Percentiles rank a stretch among this genome's conserved stretches.
These are phyloP conservation scores for Vanrija sp. DNA, from an alignment of 1,284 basidiomycete genomes.

Conservation along the genomic window DNA sequence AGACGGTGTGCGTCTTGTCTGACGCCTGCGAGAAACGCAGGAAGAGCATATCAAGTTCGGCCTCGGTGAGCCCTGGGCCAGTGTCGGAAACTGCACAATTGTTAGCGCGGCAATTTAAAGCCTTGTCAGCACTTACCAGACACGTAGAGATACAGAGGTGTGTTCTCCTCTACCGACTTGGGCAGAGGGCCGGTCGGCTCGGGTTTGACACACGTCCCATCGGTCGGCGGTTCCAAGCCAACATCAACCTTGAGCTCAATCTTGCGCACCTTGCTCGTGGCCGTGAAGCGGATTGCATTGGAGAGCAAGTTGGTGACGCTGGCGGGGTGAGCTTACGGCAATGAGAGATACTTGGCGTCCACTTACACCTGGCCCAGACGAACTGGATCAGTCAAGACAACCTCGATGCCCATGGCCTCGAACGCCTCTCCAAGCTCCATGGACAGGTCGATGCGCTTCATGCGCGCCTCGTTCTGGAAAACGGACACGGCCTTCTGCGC, in stretches of 20 bases:
- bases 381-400: slow-evolving; percentile 26
- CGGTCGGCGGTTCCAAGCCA: slow-evolving; percentile 1
- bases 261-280: slow-evolving; percentile 1
- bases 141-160: slow-evolving; percentile 17
- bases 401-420: slow-evolving; percentile 4
- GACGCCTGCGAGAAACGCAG: slow-evolving; percentile 30
- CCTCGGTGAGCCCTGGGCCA: slow-evolving; percentile 26
- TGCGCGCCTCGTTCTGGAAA: slow-evolving; percentile 42
- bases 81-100: slow-evolving; percentile 18
- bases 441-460: slow-evolving; percentile 29
- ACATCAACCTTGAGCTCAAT: slow-evolving; percentile 11
- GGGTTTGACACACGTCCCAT: slow-evolving; percentile 18
- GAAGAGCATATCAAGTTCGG: slow-evolving; percentile 26
- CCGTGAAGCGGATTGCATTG: slow-evolving; percentile 27
- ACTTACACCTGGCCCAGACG: slow-evolving; percentile 25
- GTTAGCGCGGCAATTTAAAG: background rate
- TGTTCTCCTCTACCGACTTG: background rate
- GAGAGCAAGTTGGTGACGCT: slow-evolving; percentile 28
- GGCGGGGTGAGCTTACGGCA: background rate
- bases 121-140: background rate
- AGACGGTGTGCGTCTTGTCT: slow-evolving; percentile 25
- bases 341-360: background rate
- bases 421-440: slow-evolving; percentile 5
- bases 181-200: background rate
- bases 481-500: slow-evolving; percentile 31